These are phyloP conservation scores for Lophiotrema nucula DNA, from an alignment of 495 filamentous ascomycete species.

Conservation along the genomic window DNA sequence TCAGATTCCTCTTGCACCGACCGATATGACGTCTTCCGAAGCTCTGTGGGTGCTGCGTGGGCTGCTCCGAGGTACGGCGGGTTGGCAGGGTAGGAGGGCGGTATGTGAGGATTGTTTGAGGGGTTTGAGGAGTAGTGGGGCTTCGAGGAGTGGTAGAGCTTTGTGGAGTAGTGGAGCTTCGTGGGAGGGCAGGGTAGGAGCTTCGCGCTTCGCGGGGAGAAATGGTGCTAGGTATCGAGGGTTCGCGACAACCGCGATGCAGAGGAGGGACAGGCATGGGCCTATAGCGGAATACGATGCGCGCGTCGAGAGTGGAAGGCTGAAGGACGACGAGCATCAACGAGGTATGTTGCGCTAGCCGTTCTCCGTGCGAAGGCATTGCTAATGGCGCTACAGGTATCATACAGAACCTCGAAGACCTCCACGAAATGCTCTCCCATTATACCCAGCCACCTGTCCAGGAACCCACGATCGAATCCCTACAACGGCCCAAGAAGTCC, in stretches of 20 bases:
- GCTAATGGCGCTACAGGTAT: conserved; percentile 74
- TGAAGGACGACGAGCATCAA: conserved; percentile 88
- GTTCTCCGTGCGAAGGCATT: too few species aligned
- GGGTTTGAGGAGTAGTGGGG: conserved; percentile 1
- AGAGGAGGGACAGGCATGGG: too few species aligned
- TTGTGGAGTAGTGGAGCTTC: too few species aligned
- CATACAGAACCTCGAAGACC: conserved; percentile 80
- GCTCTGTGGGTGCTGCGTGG: conserved; percentile 9
- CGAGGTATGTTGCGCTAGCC: conserved; percentile 58
- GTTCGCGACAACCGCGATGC: conserved; percentile 13
- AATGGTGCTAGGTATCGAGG: conserved; percentile 13
- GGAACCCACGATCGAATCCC: conserved; percentile 71
- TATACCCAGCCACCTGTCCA: conserved; percentile 72
- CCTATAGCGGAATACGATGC: conserved; percentile 85
- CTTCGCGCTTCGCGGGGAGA: background rate
- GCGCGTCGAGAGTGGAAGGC: conserved; percentile 65
- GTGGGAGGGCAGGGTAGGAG: background rate
- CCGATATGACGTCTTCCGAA: conserved; percentile 25
- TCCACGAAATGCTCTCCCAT: conserved; percentile 75
- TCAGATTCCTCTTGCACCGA: background rate
- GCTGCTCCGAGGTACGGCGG: conserved; percentile 4
- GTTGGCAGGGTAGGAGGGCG: conserved; percentile 2
- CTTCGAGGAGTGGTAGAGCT: background rate
- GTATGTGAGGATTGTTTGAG: conserved; percentile 29
- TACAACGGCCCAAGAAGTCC: conserved; percentile 60